Evolutionary conservation across 2,329 filamentous ascomycete species (phyloP), one percentile per base, ranked within the genome.

Genomic region (Diaporthe ampelina): DNA sequence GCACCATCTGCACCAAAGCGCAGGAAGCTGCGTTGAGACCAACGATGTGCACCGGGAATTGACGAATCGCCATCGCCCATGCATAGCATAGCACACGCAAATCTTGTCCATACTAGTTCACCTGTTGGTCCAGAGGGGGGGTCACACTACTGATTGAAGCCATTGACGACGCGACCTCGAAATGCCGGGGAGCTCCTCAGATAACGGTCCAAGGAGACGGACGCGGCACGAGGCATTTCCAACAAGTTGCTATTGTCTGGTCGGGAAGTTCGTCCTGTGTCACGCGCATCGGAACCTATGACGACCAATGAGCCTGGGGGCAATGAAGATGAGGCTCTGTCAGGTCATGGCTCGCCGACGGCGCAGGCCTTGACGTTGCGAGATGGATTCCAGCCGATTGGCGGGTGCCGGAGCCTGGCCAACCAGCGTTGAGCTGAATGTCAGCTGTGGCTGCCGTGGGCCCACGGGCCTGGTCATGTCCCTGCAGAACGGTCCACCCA

Each of bases 381-480:
- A 50, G 10, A 15, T 72, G 72, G 72, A 70, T 17, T 29, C 19
- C 26, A 32, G 40, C 72, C 74, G 72, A 76, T 74, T 76, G 52
- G 72, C 61, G 48, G 29, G 45, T 72, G 68, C 59, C 72, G 2
- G 68, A 43, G 57, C 32, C 2, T 32, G 26, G 29, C 74, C 54
- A 77, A 77, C 69, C 67, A 75, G 10, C 43, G 9, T 58, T 15
- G 35, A 74, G 29, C 29, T 63, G 67, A 71, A 75, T 68, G 50
- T 67, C 63, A 68, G 67, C 52, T 71, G 29, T 54, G 24, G 8
- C 40, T 26, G 24, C 35, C 32, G 32, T 69, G 67, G 54, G 67
- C 26, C 63, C 54, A 17, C 67, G 73, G 76, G 76, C 78, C 26
- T 65, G 54, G 45, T 65, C 68, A 58, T 68, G 74, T 75, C 77